These are phyloP conservation scores for Cladorrhinum samala DNA, from an alignment of 495 filamentous ascomycete species.

Conservation along the genomic window DNA sequence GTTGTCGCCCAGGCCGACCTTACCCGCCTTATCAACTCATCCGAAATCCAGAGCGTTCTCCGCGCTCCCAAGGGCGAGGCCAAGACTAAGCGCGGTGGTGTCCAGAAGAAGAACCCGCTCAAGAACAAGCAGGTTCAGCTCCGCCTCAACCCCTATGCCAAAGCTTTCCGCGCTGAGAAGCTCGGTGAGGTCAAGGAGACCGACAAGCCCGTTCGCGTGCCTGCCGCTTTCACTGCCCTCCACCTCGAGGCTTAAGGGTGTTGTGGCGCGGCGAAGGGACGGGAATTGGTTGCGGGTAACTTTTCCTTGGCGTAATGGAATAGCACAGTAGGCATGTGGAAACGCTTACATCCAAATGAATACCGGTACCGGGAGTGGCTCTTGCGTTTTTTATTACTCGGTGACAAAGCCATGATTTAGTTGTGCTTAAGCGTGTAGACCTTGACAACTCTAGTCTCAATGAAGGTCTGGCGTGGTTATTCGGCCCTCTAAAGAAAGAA, in stretches of 20 bases:
- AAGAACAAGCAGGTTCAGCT: slow-evolving; percentile 96
- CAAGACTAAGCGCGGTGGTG: slow-evolving; percentile 78
- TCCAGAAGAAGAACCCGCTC: slow-evolving; percentile 99
- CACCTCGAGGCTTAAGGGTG: slow-evolving; percentile 35
- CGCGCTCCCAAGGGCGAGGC: slow-evolving; percentile 81
- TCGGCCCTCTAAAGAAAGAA: background rate
- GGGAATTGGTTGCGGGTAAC: slow-evolving; percentile 25
- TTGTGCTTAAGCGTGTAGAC: slow-evolving; percentile 1
- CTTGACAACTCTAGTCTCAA: slow-evolving; percentile 1
- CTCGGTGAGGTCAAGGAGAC: slow-evolving; percentile 37
- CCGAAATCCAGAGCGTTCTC: slow-evolving; percentile 93
- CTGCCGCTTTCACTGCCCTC: slow-evolving; percentile 33
- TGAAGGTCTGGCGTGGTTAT: background rate
- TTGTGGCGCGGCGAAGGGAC: slow-evolving; percentile 7
- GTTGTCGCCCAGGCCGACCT: slow-evolving; percentile 87
- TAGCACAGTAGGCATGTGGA: slow-evolving; percentile 25
- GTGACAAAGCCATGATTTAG: slow-evolving; percentile 8
- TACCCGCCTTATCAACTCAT: slow-evolving; percentile 94
- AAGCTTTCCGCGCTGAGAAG: slow-evolving; percentile 70
- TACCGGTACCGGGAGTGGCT: slow-evolving; percentile 28
- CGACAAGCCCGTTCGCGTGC: slow-evolving; percentile 31
- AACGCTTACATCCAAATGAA: slow-evolving; percentile 27
- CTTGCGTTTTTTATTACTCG: slow-evolving; percentile 5
- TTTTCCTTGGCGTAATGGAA: slow-evolving; percentile 33
- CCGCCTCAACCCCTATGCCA: slow-evolving; percentile 94